These are phyloP conservation scores for Aspergillus transmontanensis DNA, from an alignment of 2,329 filamentous ascomycete genomes.

Conservation along the genomic window DNA sequence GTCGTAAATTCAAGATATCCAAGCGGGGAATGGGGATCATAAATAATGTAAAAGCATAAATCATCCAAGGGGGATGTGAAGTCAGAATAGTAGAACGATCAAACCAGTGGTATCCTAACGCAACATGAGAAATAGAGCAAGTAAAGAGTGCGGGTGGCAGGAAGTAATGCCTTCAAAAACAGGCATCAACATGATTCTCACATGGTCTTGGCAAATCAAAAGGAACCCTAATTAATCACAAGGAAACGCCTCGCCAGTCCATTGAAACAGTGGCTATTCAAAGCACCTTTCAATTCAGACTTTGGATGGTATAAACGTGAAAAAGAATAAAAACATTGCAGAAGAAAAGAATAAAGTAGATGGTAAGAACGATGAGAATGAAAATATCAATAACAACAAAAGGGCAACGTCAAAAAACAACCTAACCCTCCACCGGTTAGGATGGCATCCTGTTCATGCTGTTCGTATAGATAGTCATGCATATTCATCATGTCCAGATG, in stretches of 20 bases:
- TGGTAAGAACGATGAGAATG: conserved; percentile 6
- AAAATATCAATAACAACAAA: conserved; percentile 2
- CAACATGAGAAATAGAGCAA: conserved; percentile 12
- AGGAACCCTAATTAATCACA: conserved; percentile 8
- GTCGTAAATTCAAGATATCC: conserved; percentile 7
- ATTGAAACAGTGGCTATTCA: neutral
- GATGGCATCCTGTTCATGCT: conserved; percentile 17
- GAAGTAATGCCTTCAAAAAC: conserved; percentile 10
- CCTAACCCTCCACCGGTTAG: conserved; percentile 6
- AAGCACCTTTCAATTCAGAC: conserved; percentile 1
- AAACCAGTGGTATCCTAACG: conserved; percentile 24
- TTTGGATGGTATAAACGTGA: conserved; percentile 7
- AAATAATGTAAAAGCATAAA: conserved; percentile 6
- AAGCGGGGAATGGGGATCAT: conserved; percentile 2
- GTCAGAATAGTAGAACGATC: conserved; percentile 17
- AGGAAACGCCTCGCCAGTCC: conserved; percentile 15
- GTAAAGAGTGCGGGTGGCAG: conserved; percentile 8
- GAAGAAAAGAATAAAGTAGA: conserved; percentile 13
- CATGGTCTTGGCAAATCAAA: conserved; percentile 10
- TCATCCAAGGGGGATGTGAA: conserved; percentile 18
- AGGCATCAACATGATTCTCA: conserved; percentile 17
- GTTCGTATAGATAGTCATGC: conserved; percentile 25
- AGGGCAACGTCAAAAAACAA: conserved; percentile 5
- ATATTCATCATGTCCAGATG: conserved; percentile 25
- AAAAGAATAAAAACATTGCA: neutral